Percentiles rank a stretch among this genome's conserved stretches.
These are phyloP conservation scores for Sideroxylon spinosum DNA, from an alignment of 179 eudicot species.

Conservation along the genomic window DNA sequence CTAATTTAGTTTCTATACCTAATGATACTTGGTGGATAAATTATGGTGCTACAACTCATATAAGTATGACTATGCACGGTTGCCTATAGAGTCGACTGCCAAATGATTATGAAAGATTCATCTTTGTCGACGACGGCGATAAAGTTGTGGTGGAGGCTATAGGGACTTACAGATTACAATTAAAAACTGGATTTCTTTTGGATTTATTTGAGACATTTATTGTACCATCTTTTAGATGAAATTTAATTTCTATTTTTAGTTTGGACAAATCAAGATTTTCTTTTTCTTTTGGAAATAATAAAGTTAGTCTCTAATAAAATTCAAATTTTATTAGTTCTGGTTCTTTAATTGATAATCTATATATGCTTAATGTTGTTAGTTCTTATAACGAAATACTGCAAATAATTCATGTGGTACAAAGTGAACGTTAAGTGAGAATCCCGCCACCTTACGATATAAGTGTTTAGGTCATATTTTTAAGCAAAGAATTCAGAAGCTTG, in stretches of 20 bases:
- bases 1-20: too few relatives aligned
- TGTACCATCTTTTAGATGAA: slow-evolving; percentile 3
- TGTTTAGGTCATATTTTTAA: slow-evolving; percentile 17
- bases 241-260: slow-evolving; percentile 16
- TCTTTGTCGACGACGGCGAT: slow-evolving; percentile 17
- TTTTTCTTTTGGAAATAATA: slow-evolving; percentile 15
- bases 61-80: slow-evolving; percentile 16
- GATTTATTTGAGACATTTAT: slow-evolving; percentile 13
- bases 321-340: slow-evolving; percentile 4
- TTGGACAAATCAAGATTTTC: slow-evolving; percentile 13
- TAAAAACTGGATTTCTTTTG: slow-evolving; percentile 9
- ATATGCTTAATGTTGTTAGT: neutral
- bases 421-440: neutral
- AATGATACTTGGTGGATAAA: slow-evolving; percentile 21
- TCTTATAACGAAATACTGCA: neutral
- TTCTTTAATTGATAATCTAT: slow-evolving; percentile 11
- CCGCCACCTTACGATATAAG: slow-evolving; percentile 12
- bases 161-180: neutral
- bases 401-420: neutral
- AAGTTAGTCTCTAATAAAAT: slow-evolving; percentile 3
- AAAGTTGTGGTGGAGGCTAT: slow-evolving; percentile 7
- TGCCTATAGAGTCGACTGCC: slow-evolving; percentile 9
- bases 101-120: slow-evolving; percentile 23
- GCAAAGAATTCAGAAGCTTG: slow-evolving; percentile 2
- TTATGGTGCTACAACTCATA: slow-evolving; percentile 17